These are phyloP conservation scores for Fusarium subglutinans DNA, from an alignment of 2,329 filamentous ascomycete species.

Conservation along the genomic window DNA sequence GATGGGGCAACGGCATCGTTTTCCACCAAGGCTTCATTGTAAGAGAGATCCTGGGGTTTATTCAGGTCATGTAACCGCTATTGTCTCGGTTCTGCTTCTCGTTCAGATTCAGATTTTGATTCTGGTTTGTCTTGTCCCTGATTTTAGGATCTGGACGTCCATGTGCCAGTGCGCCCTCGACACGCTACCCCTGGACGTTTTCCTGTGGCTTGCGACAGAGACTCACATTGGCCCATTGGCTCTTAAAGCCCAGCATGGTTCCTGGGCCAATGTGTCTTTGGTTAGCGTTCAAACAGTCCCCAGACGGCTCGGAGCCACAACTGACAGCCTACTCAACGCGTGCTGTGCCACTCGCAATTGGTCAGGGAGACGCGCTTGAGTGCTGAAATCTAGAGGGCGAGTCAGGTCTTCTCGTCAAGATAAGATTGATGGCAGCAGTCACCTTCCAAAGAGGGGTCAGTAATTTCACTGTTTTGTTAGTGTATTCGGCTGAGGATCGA, in stretches of 20 bases:
- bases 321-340: slow-evolving; percentile 23
- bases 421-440: slow-evolving; percentile 26
- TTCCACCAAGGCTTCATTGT: background rate
- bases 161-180: background rate
- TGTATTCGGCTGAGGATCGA: slow-evolving; percentile 5
- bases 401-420: slow-evolving; percentile 12
- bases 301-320: slow-evolving; percentile 35
- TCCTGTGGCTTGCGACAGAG: slow-evolving; percentile 19
- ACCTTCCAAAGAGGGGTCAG: slow-evolving; percentile 20
- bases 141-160: slow-evolving; percentile 1
- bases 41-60: slow-evolving; percentile 2
- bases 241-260: slow-evolving; percentile 27
- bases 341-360: slow-evolving; percentile 19
- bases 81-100: slow-evolving; percentile 22
- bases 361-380: slow-evolving; percentile 10
- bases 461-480: slow-evolving; percentile 18
- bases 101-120: slow-evolving; percentile 12
- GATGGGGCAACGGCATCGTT: slow-evolving; percentile 25
- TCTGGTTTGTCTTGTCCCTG: slow-evolving; percentile 12
- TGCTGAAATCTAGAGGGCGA: slow-evolving; percentile 13
- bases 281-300: slow-evolving; percentile 27
- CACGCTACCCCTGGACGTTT: slow-evolving; percentile 18
- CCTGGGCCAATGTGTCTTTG: slow-evolving; percentile 37
- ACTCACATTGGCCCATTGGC: slow-evolving; percentile 20
- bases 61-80: background rate